These are phyloP conservation scores for Paramecium sonneborni DNA, from an alignment of 73 alveolate genomes.

Conservation along the genomic window DNA sequence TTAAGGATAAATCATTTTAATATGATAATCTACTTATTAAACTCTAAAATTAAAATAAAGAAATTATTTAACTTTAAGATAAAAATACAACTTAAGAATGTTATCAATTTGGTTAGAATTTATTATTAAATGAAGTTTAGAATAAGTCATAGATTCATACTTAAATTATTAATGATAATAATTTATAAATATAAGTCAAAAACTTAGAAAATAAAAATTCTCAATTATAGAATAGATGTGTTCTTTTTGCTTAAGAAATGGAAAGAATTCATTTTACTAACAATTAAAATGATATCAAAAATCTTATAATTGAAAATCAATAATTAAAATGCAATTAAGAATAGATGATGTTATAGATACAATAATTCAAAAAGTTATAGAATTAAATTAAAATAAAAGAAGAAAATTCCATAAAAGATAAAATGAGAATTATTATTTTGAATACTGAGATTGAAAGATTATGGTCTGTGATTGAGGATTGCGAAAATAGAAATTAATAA, in stretches of 20 bases:
- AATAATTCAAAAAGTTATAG: neutral
- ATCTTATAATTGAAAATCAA: neutral
- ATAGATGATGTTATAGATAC: neutral
- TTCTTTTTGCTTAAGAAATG: neutral
- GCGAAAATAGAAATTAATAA: neutral
- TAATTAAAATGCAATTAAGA: neutral
- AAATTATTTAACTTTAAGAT: neutral
- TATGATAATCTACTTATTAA: neutral
- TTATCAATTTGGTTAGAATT: neutral
- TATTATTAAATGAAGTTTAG: neutral
- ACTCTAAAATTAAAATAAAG: neutral
- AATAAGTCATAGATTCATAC: neutral
- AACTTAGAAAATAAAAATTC: neutral
- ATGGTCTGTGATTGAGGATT: neutral
- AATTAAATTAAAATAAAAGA: neutral
- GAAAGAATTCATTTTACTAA: neutral
- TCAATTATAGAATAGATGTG: neutral
- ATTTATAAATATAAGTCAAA: neutral
- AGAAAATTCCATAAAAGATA: neutral
- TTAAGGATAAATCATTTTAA: neutral
- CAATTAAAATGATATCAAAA: neutral
- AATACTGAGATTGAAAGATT: constrained; percentile 39
- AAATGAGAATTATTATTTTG: neutral
- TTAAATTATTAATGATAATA: neutral
- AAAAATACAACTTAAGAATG: neutral